phyloP scores from a whole-genome alignment of 345 rosid species.

The Geranium rotundifolium region DNA sequence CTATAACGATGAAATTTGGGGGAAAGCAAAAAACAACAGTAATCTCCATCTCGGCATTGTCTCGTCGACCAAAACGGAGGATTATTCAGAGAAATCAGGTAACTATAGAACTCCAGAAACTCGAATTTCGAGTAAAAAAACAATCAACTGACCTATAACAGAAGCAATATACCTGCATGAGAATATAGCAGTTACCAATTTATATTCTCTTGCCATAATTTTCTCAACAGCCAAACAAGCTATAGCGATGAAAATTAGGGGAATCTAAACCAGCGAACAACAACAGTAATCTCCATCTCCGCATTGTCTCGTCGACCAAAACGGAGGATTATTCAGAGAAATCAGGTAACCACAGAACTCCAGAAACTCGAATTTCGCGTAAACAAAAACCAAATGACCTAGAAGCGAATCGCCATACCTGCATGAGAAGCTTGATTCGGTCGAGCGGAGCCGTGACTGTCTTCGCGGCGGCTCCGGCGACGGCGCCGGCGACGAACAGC shows the following conservation, averaged over 20 bases:
- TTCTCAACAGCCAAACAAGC: background rate
- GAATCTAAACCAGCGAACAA: too few relatives aligned
- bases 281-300: background rate
- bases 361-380: background rate
- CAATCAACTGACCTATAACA: too few relatives aligned
- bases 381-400: background rate
- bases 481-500: slow-evolving; percentile 80
- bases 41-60: background rate
- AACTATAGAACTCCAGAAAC: background rate
- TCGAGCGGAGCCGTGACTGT: slow-evolving; percentile 91
- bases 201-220: background rate
- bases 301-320: background rate
- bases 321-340: background rate
- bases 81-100: too few relatives aligned
- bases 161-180: too few relatives aligned
- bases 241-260: too few relatives aligned
- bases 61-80: background rate
- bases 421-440: slow-evolving; percentile 93
- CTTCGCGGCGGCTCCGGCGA: slow-evolving; percentile 94
- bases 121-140: too few relatives aligned
- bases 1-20: too few relatives aligned
- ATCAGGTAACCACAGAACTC: background rate
- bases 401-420: slow-evolving; percentile 32
- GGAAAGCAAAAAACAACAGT: too few relatives aligned
- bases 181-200: too few relatives aligned